phyloP scores from a whole-genome alignment of 345 rosid genomes.

The Murraya paniculata region DNA sequence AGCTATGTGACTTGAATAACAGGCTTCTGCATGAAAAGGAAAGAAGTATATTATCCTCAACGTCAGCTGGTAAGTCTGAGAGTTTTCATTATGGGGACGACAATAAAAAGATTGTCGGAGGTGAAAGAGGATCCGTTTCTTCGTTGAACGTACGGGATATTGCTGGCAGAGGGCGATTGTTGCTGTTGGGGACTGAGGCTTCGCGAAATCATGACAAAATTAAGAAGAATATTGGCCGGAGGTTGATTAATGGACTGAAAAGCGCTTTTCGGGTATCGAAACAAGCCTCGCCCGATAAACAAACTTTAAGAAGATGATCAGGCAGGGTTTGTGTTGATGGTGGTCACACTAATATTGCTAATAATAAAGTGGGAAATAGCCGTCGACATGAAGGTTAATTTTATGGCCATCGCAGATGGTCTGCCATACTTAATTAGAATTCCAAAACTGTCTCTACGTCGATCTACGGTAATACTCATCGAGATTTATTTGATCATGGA shows the following conservation, averaged over 20 bases:
- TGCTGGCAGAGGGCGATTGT: background rate
- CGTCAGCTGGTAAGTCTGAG: slow-evolving; percentile 37
- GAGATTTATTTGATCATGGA: too few relatives aligned
- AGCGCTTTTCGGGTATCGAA: slow-evolving; percentile 45
- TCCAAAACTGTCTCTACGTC: too few relatives aligned
- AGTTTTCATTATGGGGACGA: slow-evolving; percentile 55
- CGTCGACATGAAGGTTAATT: background rate
- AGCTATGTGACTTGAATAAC: background rate
- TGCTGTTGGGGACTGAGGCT: background rate
- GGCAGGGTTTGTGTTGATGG: background rate
- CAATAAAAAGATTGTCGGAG: slow-evolving; percentile 38
- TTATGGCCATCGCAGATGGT: background rate
- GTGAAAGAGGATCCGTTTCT: slow-evolving; percentile 45
- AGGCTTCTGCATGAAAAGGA: slow-evolving; percentile 21
- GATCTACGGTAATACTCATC: too few relatives aligned
- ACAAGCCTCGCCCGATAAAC: slow-evolving; percentile 3
- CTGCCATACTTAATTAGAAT: background rate
- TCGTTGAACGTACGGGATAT: slow-evolving; percentile 41
- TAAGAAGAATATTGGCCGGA: slow-evolving; percentile 38
- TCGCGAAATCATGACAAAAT: slow-evolving; percentile 10
- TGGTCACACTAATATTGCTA: background rate
- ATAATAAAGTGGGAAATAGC: background rate
- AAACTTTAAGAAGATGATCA: background rate
- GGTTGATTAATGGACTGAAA: slow-evolving; percentile 58
- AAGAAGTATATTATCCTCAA: slow-evolving; percentile 30